Evolutionary conservation across 2,329 filamentous ascomycete species (phyloP).

Genomic region (Didymella glomerata): DNA sequence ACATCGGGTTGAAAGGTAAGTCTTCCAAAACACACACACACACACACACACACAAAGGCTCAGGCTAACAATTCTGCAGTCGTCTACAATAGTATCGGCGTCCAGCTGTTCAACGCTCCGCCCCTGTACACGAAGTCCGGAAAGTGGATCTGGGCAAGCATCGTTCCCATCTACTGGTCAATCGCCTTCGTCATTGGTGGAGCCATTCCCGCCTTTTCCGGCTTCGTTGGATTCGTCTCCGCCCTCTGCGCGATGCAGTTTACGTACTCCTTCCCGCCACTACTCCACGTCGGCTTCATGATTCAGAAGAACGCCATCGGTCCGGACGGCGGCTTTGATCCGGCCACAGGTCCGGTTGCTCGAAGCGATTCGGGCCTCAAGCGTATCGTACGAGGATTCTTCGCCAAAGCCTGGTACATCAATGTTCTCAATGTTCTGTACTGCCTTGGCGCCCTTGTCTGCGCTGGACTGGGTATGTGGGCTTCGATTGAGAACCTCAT

Average conservation of each 20-base stretch:
- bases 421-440: slow-evolving; percentile 5
- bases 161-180: slow-evolving; percentile 7
- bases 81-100: slow-evolving; percentile 6
- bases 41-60: too few species aligned
- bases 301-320: slow-evolving; percentile 6
- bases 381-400: slow-evolving; percentile 1
- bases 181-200: slow-evolving; percentile 4
- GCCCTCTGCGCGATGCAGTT: slow-evolving; percentile 14
- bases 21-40: too few species aligned
- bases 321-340: slow-evolving; percentile 2
- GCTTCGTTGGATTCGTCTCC: slow-evolving; percentile 4
- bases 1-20: slow-evolving; percentile 4
- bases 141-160: slow-evolving; percentile 1
- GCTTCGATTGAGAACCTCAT: slow-evolving; percentile 48
- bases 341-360: neutral
- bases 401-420: slow-evolving; percentile 6
- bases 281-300: slow-evolving; percentile 5
- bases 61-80: neutral
- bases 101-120: slow-evolving; percentile 2
- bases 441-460: slow-evolving; percentile 4
- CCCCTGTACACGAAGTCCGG: slow-evolving; percentile 5
- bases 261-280: slow-evolving; percentile 7
- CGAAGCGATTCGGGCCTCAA: slow-evolving; percentile 1
- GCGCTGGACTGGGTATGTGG: slow-evolving; percentile 9
- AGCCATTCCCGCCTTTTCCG: slow-evolving; percentile 4